Evolutionary conservation across 2,329 filamentous ascomycete species (phyloP), one percentile per base, ranked within the genome.

Genomic region (Fusarium hostae): DNA sequence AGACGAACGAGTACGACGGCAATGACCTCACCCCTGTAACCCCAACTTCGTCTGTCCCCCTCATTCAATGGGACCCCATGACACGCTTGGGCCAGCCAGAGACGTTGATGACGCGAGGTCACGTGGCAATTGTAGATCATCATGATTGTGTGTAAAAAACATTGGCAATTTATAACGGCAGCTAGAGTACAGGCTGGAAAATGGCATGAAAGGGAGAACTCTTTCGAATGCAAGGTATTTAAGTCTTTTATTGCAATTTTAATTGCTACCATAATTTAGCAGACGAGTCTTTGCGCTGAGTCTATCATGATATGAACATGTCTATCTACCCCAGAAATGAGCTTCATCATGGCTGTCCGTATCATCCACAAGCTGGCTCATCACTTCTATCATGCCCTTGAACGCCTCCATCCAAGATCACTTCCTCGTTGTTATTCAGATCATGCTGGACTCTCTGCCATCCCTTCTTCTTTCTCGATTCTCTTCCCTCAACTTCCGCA

Each of bases 371-470:
- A 8, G 71, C 80, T 28, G 84, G 84, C 75, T 86, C 79, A 58
- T 81, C 78, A 56, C 78, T 74, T 9, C 68, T 82, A 44, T 63
- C 68, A 55, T 83, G 79, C 9, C 86, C 87, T 51, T 85, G 83
- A 2, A 85, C 78, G 2, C 88, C 88, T 10, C 88, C 88, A 66
- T 90, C 87, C 2, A 90, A 78, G 51, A 90, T 90, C 12, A 90
- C 81, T 1, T 78, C 84, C 72, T 90, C 88, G 63, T 90, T 90
- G 70, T 91, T 80, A 16, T 87, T 82, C 22, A 86, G 75, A 70
- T 90, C 87, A 74, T 90, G 87, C 73, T 91, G 89, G 1, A 90
- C 89, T 58, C 88, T 83, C 58, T 88, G 82, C 89, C 89, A 91
- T 48, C 83, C 81, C 37, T 81, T 83, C 22, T 79, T 81, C 51